phyloP scores from a whole-genome alignment of 169 alveolate genomes.

The Blepharisma undulans region DNA sequence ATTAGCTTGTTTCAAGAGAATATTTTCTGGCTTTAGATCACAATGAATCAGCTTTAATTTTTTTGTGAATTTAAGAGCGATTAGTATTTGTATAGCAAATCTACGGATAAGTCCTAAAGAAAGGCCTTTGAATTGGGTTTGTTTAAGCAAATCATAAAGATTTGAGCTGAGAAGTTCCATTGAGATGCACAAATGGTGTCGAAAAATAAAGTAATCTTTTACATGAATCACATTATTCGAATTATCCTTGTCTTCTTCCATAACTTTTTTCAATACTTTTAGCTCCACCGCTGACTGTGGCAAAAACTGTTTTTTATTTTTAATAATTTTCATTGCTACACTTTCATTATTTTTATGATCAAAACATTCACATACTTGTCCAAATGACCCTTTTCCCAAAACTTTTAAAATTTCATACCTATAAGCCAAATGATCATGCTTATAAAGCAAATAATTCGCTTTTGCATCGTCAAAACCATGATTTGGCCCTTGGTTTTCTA shows the following conservation, averaged over 20 bases:
- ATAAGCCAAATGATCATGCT: slow-evolving; percentile 82
- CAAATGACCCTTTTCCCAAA: slow-evolving; percentile 86
- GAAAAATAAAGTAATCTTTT: slow-evolving; percentile 74
- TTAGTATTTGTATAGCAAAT: slow-evolving; percentile 79
- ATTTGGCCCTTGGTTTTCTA: slow-evolving; percentile 49
- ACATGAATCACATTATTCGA: slow-evolving; percentile 75
- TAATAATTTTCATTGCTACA: slow-evolving; percentile 80
- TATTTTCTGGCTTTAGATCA: slow-evolving; percentile 87
- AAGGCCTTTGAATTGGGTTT: slow-evolving; percentile 79
- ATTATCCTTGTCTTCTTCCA: slow-evolving; percentile 68
- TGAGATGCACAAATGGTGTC: slow-evolving; percentile 83
- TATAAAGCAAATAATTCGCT: slow-evolving; percentile 77
- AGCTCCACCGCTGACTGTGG: slow-evolving; percentile 78
- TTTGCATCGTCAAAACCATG: slow-evolving; percentile 77
- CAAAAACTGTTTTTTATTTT: slow-evolving; percentile 71
- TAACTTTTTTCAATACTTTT: slow-evolving; percentile 65
- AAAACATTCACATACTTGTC: slow-evolving; percentile 78
- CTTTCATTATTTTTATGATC: slow-evolving; percentile 75
- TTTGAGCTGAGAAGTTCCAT: slow-evolving; percentile 83
- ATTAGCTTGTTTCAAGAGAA: slow-evolving; percentile 62
- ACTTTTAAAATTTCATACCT: slow-evolving; percentile 70
- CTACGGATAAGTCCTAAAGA: slow-evolving; percentile 75
- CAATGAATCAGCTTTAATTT: slow-evolving; percentile 67
- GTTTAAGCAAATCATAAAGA: slow-evolving; percentile 80
- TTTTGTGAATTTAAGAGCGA: slow-evolving; percentile 69